A percentile compares a stretch with the other conserved stretches of the same genome.
Conservation (phyloP, 106 monocot species). For the Allium cepa region DNA sequence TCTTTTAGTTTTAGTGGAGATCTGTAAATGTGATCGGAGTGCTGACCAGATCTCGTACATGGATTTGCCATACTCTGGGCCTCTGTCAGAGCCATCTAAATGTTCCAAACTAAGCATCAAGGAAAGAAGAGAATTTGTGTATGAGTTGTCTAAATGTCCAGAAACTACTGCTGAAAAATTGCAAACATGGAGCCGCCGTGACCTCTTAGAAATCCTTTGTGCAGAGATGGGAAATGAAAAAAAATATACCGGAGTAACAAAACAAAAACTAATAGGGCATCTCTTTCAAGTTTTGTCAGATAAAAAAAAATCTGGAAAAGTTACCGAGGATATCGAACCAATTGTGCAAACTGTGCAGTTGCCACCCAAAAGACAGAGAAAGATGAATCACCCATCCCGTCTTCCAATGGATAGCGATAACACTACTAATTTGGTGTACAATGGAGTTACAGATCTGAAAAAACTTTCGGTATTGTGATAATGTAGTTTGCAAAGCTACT, state of each 20-base stretch:
- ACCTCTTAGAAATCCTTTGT: conserved; percentile 84
- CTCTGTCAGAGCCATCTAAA: conserved; percentile 57
- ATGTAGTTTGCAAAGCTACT: conserved; percentile 54
- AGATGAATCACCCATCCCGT: conserved; percentile 58
- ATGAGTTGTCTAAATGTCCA: conserved; percentile 50
- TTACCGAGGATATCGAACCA: conserved; percentile 20
- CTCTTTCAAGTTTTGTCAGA: conserved; percentile 55
- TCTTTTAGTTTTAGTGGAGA: neutral
- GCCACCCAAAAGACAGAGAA: conserved; percentile 70
- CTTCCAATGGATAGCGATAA: conserved; percentile 20
- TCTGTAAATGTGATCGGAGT: conserved; percentile 2
- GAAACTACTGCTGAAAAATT: conserved; percentile 58
- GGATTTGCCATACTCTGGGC: conserved; percentile 18
- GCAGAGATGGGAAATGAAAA: conserved; percentile 81
- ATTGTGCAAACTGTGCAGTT: conserved; percentile 16
- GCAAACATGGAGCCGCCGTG: conserved; percentile 78
- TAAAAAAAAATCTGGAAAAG: conserved; percentile 37
- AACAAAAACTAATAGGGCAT: conserved; percentile 67
- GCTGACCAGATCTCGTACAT: conserved; percentile 11
- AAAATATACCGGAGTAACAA: conserved; percentile 84
- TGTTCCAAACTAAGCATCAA: conserved; percentile 43
- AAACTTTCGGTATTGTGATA: conserved; percentile 27
- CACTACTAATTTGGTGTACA: conserved; percentile 1
- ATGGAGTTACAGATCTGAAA: conserved; percentile 11
- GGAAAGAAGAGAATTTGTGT: conserved; percentile 64